Percentiles rank a stretch among this genome's conserved stretches.
These are phyloP conservation scores for Suillus subalutaceus DNA, from an alignment of 768 basidiomycete genomes.

Conservation along the genomic window DNA sequence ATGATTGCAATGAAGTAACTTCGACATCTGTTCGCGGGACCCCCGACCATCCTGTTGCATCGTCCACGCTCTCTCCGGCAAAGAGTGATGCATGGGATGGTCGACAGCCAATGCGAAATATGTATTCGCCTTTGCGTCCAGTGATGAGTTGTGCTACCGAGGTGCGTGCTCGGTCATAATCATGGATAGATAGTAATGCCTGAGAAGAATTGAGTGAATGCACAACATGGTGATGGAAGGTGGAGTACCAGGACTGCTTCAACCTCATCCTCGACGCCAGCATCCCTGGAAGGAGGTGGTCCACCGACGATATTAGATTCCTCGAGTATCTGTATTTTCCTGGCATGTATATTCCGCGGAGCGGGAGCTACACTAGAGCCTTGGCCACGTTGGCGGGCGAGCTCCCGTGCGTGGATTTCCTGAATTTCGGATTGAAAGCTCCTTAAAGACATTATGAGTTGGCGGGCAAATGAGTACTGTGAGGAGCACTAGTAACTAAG, in stretches of 20 bases:
- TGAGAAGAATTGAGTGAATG: constrained; percentile 14
- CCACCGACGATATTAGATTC: not conserved
- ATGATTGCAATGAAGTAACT: constrained; percentile 46
- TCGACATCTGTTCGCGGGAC: constrained; percentile 52
- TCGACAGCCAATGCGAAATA: constrained; percentile 71
- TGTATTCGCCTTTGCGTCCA: constrained; percentile 69
- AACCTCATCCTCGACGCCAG: constrained; percentile 17
- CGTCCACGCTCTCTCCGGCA: constrained; percentile 47
- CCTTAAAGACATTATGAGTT: constrained; percentile 32
- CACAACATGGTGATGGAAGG: not conserved
- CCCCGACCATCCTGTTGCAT: constrained; percentile 59
- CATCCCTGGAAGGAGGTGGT: constrained; percentile 38
- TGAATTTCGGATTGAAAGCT: constrained; percentile 73
- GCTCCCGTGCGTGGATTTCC: constrained; percentile 70
- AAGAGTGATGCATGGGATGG: constrained; percentile 63
- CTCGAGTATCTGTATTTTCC: not conserved
- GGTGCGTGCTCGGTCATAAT: constrained; percentile 62
- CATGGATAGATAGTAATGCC: constrained; percentile 48
- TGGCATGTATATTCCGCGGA: constrained; percentile 17
- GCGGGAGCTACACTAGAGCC: constrained; percentile 5
- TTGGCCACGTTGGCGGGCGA: constrained; percentile 57
- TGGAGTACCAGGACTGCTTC: constrained; percentile 3
- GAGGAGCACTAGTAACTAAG: not conserved
- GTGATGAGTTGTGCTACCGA: constrained; percentile 68
- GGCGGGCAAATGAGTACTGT: not conserved